Percentiles rank a stretch among this genome's conserved stretches.
These are phyloP conservation scores for Fusarium transvaalense DNA, from an alignment of 2,329 filamentous ascomycete species.

Conservation along the genomic window DNA sequence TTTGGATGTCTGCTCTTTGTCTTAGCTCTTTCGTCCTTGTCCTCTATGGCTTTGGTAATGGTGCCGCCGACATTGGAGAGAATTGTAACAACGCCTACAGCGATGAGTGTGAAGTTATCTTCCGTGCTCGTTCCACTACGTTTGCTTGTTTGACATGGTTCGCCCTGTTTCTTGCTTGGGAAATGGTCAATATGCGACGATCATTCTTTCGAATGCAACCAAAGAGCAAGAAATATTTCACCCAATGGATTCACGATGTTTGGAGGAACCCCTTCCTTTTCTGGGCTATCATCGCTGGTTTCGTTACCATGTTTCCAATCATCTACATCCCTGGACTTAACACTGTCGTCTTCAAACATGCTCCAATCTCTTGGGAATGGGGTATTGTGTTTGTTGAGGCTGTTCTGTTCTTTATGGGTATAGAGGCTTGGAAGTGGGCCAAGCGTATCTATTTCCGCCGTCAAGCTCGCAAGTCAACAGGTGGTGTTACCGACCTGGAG, in stretches of 20 bases:
- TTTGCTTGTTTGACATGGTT: constrained; percentile 82
- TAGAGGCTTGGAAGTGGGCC: constrained; percentile 69
- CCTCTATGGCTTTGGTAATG: constrained; percentile 63
- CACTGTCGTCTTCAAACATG: constrained; percentile 68
- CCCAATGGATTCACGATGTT: constrained; percentile 74
- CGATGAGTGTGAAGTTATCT: constrained; percentile 68
- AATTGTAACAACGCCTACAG: constrained; percentile 71
- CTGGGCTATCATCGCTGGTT: constrained; percentile 65
- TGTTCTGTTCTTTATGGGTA: constrained; percentile 68
- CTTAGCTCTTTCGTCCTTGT: constrained; percentile 66
- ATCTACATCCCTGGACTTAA: constrained; percentile 71
- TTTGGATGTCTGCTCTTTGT: constrained; percentile 74
- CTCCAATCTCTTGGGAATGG: constrained; percentile 72
- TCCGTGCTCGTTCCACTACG: constrained; percentile 77
- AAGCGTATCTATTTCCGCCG: constrained; percentile 63
- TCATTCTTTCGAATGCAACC: constrained; percentile 81
- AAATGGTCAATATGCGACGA: constrained; percentile 77
- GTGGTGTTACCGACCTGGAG: constrained; percentile 48
- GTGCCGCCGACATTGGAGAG: constrained; percentile 63
- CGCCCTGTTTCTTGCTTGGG: constrained; percentile 80
- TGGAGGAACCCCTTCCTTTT: constrained; percentile 80
- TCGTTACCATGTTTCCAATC: constrained; percentile 62
- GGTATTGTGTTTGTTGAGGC: constrained; percentile 67
- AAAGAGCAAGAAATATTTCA: constrained; percentile 69
- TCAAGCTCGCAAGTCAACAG: constrained; percentile 43